A percentile compares a stretch with the other conserved stretches of the same genome.
These are phyloP conservation scores for Porosira glacialis DNA, from an alignment of 352 stramenopile species.

Conservation along the genomic window DNA sequence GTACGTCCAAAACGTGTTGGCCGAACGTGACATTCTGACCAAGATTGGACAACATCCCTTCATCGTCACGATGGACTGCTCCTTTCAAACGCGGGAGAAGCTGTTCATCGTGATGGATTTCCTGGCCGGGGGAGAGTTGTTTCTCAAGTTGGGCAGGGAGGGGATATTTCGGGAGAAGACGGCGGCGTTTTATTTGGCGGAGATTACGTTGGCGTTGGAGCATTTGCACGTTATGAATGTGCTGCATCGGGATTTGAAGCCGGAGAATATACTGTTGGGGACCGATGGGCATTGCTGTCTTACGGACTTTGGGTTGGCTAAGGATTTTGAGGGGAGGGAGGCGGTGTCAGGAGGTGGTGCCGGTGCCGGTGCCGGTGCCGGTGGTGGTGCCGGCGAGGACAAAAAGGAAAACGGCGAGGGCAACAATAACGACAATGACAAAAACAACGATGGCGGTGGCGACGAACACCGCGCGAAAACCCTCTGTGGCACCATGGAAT, in stretches of 20 bases:
- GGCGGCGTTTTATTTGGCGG: constrained; percentile 52
- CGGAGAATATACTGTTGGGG: constrained; percentile 55
- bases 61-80: constrained; percentile 89
- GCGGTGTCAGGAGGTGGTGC: too few species aligned
- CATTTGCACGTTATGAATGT: constrained; percentile 44
- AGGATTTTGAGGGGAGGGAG: too few species aligned
- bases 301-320: constrained; percentile 54
- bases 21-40: constrained; percentile 95
- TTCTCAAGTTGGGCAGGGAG: constrained; percentile 47
- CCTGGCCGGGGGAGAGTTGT: constrained; percentile 50
- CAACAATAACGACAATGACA: too few species aligned
- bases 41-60: constrained; percentile 96
- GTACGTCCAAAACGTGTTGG: constrained; percentile 91
- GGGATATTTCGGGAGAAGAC: constrained; percentile 47
- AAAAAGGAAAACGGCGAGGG: too few species aligned
- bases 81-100: constrained; percentile 82
- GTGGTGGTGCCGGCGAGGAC: too few species aligned
- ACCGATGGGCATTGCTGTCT: constrained; percentile 48
- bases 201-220: constrained; percentile 41
- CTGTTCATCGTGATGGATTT: constrained; percentile 59
- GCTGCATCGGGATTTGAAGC: constrained; percentile 51
- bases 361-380: constrained; percentile 44
- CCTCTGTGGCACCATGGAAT: constrained; percentile 86
- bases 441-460: too few species aligned
- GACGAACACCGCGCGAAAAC: constrained; percentile 55